Conservation (phyloP, 2,329 filamentous ascomycete genomes). For the Venturia nashicola region DNA sequence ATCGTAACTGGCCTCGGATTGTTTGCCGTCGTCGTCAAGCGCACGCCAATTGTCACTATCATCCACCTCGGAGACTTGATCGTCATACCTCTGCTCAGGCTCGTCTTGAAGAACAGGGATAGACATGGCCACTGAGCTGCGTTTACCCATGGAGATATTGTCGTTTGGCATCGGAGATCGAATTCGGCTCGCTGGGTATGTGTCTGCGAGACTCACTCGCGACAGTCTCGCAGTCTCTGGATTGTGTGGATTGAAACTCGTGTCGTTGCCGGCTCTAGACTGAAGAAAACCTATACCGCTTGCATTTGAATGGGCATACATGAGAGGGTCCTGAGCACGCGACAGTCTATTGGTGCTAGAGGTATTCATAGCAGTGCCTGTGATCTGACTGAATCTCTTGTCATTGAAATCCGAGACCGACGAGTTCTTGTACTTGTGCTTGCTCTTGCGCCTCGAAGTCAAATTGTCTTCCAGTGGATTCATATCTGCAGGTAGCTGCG, state of each 20-base stretch:
- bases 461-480: conserved; percentile 83
- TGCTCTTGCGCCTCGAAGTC: conserved; percentile 64
- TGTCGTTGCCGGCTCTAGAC: conserved; percentile 52
- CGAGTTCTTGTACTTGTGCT: conserved; percentile 63
- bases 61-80: conserved; percentile 17
- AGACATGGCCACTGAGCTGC: conserved; percentile 14
- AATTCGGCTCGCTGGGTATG: conserved; percentile 7
- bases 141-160: conserved; percentile 17
- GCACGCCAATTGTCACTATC: conserved; percentile 38
- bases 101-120: conserved; percentile 11
- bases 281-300: conserved; percentile 59
- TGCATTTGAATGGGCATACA: background rate
- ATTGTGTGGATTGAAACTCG: conserved; percentile 32
- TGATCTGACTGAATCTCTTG: conserved; percentile 5
- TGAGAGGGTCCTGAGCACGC: background rate
- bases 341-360: conserved; percentile 8
- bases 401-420: conserved; percentile 16
- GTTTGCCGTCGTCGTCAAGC: conserved; percentile 18
- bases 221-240: conserved; percentile 11
- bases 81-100: background rate
- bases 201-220: background rate
- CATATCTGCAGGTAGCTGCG: conserved; percentile 78
- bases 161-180: conserved; percentile 24
- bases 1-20: conserved; percentile 8
- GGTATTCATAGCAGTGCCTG: conserved; percentile 27